phyloP scores from a whole-genome alignment of 352 stramenopile genomes.

The Pythium aristosporum region DNA sequence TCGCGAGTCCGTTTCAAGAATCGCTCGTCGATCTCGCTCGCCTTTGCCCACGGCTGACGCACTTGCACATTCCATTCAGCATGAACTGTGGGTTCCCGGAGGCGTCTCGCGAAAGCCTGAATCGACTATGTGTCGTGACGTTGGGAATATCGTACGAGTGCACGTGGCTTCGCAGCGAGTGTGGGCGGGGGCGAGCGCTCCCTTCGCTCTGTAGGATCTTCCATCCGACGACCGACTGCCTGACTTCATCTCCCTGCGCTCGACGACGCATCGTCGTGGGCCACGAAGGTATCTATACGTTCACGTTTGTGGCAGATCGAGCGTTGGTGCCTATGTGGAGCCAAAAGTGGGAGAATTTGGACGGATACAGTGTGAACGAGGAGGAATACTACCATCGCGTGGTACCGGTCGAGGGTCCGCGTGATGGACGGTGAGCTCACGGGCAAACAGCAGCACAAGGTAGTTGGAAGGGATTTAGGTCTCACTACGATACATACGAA shows the following conservation, averaged over 20 bases:
- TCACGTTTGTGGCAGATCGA: too few relatives aligned
- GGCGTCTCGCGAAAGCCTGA: background rate
- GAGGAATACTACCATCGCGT: too few relatives aligned
- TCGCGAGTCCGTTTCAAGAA: conserved; percentile 5
- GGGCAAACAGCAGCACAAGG: too few relatives aligned
- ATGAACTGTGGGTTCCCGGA: background rate
- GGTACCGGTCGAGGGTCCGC: too few relatives aligned
- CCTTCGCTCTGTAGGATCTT: background rate
- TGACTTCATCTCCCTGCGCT: background rate
- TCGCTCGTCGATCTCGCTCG: background rate
- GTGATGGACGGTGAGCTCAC: too few relatives aligned
- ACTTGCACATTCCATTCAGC: conserved; percentile 5
- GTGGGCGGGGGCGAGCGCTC: background rate
- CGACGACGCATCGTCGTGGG: too few relatives aligned
- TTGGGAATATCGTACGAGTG: background rate
- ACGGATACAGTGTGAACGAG: too few relatives aligned
- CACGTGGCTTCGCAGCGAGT: background rate
- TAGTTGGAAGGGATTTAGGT: too few relatives aligned
- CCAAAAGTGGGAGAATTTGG: too few relatives aligned
- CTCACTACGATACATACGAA: too few relatives aligned
- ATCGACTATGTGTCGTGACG: background rate
- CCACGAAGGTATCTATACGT: too few relatives aligned
- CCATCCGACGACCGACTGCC: background rate
- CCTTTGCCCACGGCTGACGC: background rate
- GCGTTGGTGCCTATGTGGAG: too few relatives aligned